These are phyloP conservation scores for Aspergillus ruber DNA, from an alignment of 2,329 filamentous ascomycete species.

Conservation along the genomic window DNA sequence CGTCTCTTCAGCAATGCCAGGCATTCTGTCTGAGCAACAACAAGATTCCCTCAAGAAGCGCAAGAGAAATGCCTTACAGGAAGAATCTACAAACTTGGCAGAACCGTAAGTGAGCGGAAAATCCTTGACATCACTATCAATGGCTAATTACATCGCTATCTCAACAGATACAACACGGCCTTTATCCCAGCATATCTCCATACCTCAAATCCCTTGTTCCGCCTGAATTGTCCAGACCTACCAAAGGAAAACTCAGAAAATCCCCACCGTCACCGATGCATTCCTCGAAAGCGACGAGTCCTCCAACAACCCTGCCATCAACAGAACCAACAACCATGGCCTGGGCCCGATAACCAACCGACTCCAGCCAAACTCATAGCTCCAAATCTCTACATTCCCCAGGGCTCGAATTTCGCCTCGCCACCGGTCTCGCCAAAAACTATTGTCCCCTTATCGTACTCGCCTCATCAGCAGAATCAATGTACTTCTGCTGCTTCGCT, in stretches of 20 bases:
- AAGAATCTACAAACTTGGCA: conserved; percentile 9
- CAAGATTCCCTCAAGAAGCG: conserved; percentile 16
- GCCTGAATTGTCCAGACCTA: conserved; percentile 7
- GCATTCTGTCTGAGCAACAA: conserved; percentile 7
- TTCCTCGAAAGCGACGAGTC: conserved; percentile 11
- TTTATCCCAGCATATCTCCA: conserved; percentile 12
- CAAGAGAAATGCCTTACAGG: conserved; percentile 15
- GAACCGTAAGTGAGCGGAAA: conserved; percentile 8
- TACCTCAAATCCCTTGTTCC: conserved; percentile 9
- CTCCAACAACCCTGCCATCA: conserved; percentile 13
- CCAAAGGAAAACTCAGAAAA: conserved; percentile 7
- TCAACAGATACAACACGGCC: background rate
- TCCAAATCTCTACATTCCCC: conserved; percentile 3
- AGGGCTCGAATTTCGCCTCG: conserved; percentile 6
- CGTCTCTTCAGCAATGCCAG: conserved; percentile 6
- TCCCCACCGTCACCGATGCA: conserved; percentile 5
- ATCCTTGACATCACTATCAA: too few species aligned
- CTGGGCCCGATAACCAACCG: background rate
- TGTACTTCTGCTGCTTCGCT: conserved; percentile 22
- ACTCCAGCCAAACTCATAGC: conserved; percentile 1
- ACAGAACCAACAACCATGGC: conserved; percentile 5
- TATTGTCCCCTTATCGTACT: conserved; percentile 18
- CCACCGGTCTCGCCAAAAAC: conserved; percentile 23
- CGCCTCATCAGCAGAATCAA: conserved; percentile 10
- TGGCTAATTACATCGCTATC: background rate